These are phyloP conservation scores for Colletotrichum shisoi DNA, from an alignment of 2,329 filamentous ascomycete genomes.

Conservation along the genomic window DNA sequence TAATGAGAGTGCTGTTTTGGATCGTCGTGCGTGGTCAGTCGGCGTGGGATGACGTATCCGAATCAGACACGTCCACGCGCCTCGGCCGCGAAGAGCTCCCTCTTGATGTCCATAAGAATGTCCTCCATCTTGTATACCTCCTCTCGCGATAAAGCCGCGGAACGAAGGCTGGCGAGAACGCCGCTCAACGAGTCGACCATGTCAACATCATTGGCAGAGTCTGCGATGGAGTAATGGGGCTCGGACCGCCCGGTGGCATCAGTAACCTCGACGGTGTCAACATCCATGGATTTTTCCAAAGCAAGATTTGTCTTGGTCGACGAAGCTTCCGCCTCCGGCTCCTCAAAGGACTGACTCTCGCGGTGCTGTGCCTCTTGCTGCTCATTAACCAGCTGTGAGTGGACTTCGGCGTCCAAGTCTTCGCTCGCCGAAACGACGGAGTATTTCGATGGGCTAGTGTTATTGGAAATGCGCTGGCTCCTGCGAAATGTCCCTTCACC, in stretches of 20 bases:
- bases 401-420: conserved; percentile 53
- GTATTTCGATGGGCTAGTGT: conserved; percentile 23
- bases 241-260: background rate
- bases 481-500: conserved; percentile 2
- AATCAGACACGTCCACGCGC: conserved; percentile 58
- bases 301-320: conserved; percentile 6
- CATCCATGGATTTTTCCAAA: conserved; percentile 42
- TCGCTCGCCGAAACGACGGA: conserved; percentile 28
- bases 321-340: conserved; percentile 38
- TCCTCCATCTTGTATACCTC: conserved; percentile 78
- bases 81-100: conserved; percentile 75
- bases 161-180: conserved; percentile 67
- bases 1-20: background rate
- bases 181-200: conserved; percentile 64
- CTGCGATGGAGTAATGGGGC: conserved; percentile 40
- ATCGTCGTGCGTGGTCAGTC: background rate
- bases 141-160: conserved; percentile 66
- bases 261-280: conserved; percentile 20
- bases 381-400: conserved; percentile 54
- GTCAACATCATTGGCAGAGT: conserved; percentile 49
- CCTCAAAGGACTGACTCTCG: conserved; percentile 45
- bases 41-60: background rate
- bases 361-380: conserved; percentile 49
- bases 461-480: background rate
- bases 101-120: conserved; percentile 79